Percentiles rank a stretch among this genome's conserved stretches.
phyloP scores from a whole-genome alignment of 148 eudicot species.

The Nepenthes gracilis region DNA sequence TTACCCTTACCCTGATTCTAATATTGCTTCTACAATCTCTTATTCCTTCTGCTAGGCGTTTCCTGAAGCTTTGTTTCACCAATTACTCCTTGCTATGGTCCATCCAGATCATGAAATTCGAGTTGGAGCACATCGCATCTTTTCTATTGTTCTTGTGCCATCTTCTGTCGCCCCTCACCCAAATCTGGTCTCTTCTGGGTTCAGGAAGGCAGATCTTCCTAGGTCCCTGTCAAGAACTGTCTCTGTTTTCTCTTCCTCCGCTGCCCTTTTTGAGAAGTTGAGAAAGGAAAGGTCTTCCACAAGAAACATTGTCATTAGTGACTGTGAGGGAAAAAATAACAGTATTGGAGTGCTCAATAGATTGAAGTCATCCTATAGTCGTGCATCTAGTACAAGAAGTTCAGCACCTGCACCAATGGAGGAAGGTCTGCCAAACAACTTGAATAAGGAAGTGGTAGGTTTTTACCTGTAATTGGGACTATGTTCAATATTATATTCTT shows the following conservation, averaged over 20 bases:
- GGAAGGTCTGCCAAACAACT: conserved; percentile 19
- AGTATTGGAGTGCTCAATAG: conserved; percentile 48
- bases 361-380: conserved; percentile 70
- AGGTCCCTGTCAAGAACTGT: conserved; percentile 90
- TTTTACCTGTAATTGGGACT: not conserved
- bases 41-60: conserved; percentile 48
- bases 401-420: conserved; percentile 25
- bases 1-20: not conserved
- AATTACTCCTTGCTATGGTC: conserved; percentile 90
- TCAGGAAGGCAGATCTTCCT: conserved; percentile 34
- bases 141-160: conserved; percentile 95
- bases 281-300: conserved; percentile 38
- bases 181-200: conserved; percentile 15
- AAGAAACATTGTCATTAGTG: conserved; percentile 25
- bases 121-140: conserved; percentile 76
- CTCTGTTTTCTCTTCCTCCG: conserved; percentile 94
- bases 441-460: conserved; percentile 51
- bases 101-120: conserved; percentile 89
- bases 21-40: conserved; percentile 3
- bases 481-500: too few species aligned
- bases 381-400: conserved; percentile 36
- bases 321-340: conserved; percentile 18
- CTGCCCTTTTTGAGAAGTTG: conserved; percentile 88
- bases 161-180: conserved; percentile 75
- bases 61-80: conserved; percentile 94